These are phyloP conservation scores for Hypoxylon sp. DNA, from an alignment of 2,329 filamentous ascomycete genomes.

Conservation along the genomic window DNA sequence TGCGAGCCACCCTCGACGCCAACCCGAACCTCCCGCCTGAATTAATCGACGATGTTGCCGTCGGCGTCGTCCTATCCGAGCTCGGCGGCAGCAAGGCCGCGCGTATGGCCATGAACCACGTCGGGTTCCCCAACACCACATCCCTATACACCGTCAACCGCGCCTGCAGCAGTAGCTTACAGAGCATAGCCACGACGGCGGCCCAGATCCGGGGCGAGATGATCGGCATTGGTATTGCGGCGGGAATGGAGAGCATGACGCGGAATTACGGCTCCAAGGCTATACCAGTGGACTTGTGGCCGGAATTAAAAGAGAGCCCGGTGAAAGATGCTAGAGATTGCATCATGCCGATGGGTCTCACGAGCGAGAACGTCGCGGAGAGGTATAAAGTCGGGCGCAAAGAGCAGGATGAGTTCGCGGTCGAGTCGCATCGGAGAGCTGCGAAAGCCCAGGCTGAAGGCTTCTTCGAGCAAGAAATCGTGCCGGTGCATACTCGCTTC, in stretches of 20 bases:
- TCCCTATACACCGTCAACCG: slow-evolving; percentile 88
- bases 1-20: slow-evolving; percentile 73
- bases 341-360: slow-evolving; percentile 93
- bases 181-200: slow-evolving; percentile 78
- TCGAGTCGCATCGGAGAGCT: slow-evolving; percentile 76
- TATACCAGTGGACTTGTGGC: slow-evolving; percentile 86
- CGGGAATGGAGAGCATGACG: slow-evolving; percentile 97
- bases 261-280: slow-evolving; percentile 85
- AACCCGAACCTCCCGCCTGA: slow-evolving; percentile 76
- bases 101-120: slow-evolving; percentile 89
- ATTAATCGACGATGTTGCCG: slow-evolving; percentile 79
- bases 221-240: slow-evolving; percentile 79
- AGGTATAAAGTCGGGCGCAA: slow-evolving; percentile 76
- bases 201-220: slow-evolving; percentile 78
- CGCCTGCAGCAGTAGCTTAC: slow-evolving; percentile 81
- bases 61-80: slow-evolving; percentile 90
- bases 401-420: slow-evolving; percentile 87
- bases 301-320: slow-evolving; percentile 69
- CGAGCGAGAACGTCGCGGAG: slow-evolving; percentile 85
- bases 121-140: slow-evolving; percentile 76
- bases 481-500: slow-evolving; percentile 77
- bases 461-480: slow-evolving; percentile 79
- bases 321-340: slow-evolving; percentile 81
- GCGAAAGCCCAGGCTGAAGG: slow-evolving; percentile 73
- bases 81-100: slow-evolving; percentile 90